These are phyloP conservation scores for Boletus pseudopeckii DNA, from an alignment of 768 basidiomycete genomes.

Conservation along the genomic window DNA sequence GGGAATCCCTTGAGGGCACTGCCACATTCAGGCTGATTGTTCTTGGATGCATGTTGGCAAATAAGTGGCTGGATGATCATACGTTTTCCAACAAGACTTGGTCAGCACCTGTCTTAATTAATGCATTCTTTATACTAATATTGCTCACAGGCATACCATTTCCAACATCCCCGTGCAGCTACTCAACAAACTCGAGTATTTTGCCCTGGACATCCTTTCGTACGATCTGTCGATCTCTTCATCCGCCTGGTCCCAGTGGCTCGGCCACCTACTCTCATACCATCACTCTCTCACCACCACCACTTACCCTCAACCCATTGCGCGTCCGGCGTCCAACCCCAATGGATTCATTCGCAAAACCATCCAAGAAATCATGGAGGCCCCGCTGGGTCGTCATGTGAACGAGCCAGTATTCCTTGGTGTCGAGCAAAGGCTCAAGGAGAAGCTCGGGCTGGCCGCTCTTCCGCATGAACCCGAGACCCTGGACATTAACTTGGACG, in stretches of 20 bases:
- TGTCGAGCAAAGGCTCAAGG: constrained; percentile 59
- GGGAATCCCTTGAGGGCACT: constrained; percentile 49
- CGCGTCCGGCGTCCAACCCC: constrained; percentile 70
- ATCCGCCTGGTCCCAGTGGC: constrained; percentile 68
- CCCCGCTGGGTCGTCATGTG: constrained; percentile 34
- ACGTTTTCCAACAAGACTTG: constrained; percentile 90
- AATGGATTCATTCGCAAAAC: constrained; percentile 64
- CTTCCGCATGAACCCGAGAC: constrained; percentile 42
- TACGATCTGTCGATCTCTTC: constrained; percentile 69
- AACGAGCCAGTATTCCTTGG: constrained; percentile 68
- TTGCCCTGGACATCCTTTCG: constrained; percentile 65
- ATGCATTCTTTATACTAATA: background rate
- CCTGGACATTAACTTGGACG: constrained; percentile 75
- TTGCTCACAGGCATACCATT: constrained; percentile 64
- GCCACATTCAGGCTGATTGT: constrained; percentile 74
- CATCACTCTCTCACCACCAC: constrained; percentile 62
- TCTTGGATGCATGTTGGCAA: constrained; percentile 80
- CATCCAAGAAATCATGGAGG: constrained; percentile 66
- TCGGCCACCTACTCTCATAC: constrained; percentile 59
- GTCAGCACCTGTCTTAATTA: constrained; percentile 37
- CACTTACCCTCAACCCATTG: constrained; percentile 68
- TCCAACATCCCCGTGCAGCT: constrained; percentile 69
- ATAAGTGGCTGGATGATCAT: constrained; percentile 87
- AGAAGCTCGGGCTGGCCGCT: constrained; percentile 46
- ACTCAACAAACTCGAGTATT: constrained; percentile 68